These are phyloP conservation scores for Podila epicladia DNA, from an alignment of 192 early-diverging fungal species.

Conservation along the genomic window DNA sequence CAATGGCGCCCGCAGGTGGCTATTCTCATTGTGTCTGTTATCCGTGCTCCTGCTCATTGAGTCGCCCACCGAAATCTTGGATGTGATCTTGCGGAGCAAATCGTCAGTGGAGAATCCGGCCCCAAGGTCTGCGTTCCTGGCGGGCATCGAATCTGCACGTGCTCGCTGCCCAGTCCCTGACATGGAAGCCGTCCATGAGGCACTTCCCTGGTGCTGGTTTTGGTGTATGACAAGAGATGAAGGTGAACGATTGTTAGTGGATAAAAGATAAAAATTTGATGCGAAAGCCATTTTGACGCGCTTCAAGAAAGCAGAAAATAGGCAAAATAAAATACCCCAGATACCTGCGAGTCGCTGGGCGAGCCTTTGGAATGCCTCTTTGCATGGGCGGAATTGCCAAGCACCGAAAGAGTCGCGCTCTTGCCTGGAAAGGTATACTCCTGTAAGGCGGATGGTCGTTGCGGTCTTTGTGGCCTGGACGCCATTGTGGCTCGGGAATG, in stretches of 20 bases:
- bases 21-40: conserved; percentile 25
- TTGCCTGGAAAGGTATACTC: conserved; percentile 8
- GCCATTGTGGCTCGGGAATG: conserved; percentile 11
- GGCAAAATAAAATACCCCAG: neutral
- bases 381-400: neutral
- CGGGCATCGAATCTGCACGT: conserved; percentile 36
- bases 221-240: neutral
- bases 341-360: conserved; percentile 34
- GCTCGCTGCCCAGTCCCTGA: conserved; percentile 1
- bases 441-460: conserved; percentile 11
- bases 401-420: neutral
- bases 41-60: conserved; percentile 6
- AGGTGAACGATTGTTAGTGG: neutral
- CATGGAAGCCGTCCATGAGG: neutral
- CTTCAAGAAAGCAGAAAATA: neutral
- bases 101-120: conserved; percentile 22
- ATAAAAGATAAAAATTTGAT: neutral
- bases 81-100: conserved; percentile 26
- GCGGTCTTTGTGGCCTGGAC: conserved; percentile 17
- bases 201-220: neutral
- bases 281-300: neutral
- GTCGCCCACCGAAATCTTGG: conserved; percentile 13
- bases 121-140: conserved; percentile 20
- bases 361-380: conserved; percentile 24
- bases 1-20: conserved; percentile 32